These are phyloP conservation scores for Schoenoplectus tabernaemontani DNA, from an alignment of 202 grass and related monocot genomes.

Conservation along the genomic window DNA sequence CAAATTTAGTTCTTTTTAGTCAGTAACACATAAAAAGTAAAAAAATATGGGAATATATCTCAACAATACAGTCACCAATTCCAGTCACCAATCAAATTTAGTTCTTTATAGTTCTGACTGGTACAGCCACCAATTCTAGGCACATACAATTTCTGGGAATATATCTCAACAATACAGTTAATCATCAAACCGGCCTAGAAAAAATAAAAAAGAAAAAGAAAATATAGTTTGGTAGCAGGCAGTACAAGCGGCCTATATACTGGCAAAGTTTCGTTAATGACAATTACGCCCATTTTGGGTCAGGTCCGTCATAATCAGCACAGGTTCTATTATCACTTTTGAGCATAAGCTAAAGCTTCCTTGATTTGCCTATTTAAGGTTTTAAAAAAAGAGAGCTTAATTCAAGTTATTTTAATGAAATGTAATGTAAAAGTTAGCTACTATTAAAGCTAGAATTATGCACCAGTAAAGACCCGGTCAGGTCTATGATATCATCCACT, in stretches of 20 bases:
- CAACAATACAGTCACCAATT: no score
- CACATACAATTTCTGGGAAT: not conserved
- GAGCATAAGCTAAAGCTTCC: conserved; percentile 81
- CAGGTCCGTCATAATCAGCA: conserved; percentile 84
- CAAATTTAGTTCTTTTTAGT: not conserved
- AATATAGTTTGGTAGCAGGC: not conserved
- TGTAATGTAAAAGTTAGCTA: not conserved
- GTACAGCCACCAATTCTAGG: not conserved
- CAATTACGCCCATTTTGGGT: conserved; percentile 97
- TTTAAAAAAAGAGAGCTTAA: not conserved
- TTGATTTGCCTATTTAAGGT: conserved; percentile 52
- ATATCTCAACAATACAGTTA: not conserved
- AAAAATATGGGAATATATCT: no score
- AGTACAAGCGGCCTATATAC: no score
- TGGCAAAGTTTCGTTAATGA: conserved; percentile 20
- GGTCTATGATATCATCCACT: conserved; percentile 15
- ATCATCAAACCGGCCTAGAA: not conserved
- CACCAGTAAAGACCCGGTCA: conserved; percentile 20
- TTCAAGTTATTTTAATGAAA: not conserved
- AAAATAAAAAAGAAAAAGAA: not conserved
- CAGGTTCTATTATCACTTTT: conserved; percentile 81
- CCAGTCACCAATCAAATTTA: no score
- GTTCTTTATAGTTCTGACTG: no score
- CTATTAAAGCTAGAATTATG: not conserved
- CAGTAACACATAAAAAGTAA: not conserved